A percentile compares a stretch with the other conserved stretches of the same genome.
Conservation (phyloP, 257 asterid species). For the Cordia subcordata region DNA sequence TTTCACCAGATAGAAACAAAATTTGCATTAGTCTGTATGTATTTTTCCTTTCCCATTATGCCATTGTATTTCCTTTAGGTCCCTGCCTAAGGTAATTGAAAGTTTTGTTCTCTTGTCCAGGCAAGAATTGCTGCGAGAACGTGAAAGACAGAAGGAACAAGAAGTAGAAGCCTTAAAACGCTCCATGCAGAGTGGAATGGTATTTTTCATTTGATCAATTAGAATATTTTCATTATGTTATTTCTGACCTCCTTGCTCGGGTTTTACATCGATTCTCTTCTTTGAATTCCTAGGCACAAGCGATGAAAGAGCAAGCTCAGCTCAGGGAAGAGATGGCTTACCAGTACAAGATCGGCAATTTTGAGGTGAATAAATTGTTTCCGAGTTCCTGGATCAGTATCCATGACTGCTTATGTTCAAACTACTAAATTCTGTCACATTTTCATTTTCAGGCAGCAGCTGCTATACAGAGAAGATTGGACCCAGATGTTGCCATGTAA, state of each 20-base stretch:
- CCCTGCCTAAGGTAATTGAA: neutral
- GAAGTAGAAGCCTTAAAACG: slow-evolving; percentile 70
- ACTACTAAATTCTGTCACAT: neutral
- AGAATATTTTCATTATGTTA: slow-evolving; percentile 2
- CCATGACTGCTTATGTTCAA: neutral
- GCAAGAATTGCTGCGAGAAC: slow-evolving; percentile 66
- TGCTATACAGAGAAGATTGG: slow-evolving; percentile 92
- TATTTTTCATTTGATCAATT: no score
- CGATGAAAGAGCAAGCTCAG: slow-evolving; percentile 98
- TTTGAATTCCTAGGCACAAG: slow-evolving; percentile 65
- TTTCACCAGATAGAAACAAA: neutral
- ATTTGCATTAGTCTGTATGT: neutral
- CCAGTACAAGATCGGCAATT: slow-evolving; percentile 89
- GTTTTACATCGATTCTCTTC: slow-evolving; percentile 4
- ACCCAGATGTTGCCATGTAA: slow-evolving; percentile 81
- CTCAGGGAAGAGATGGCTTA: slow-evolving; percentile 97
- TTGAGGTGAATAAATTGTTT: slow-evolving; percentile 50
- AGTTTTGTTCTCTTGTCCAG: slow-evolving; percentile 31
- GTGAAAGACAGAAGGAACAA: slow-evolving; percentile 76
- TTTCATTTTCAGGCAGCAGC: slow-evolving; percentile 75
- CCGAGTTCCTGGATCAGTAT: neutral
- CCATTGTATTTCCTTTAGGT: neutral
- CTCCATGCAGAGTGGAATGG: slow-evolving; percentile 76
- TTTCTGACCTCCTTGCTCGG: neutral
- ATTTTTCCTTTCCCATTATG: neutral